Evolutionary conservation across 2,329 filamentous ascomycete genomes (phyloP).

Genomic region (Teratosphaeria pseudoeucalypti): DNA sequence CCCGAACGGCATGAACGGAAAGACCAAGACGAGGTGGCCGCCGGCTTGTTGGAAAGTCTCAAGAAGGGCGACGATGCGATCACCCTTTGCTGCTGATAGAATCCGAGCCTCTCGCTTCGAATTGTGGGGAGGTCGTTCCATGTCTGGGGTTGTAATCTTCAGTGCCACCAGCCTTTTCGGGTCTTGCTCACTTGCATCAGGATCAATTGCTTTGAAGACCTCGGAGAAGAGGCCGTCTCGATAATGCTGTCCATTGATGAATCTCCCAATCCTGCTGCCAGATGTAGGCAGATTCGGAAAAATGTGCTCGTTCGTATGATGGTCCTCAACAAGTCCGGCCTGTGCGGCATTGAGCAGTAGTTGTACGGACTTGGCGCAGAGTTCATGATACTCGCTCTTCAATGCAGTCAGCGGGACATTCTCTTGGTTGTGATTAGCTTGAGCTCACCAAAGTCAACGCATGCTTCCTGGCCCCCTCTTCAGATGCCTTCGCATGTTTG

Average conservation of each 20-base stretch:
- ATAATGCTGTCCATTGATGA: conserved; percentile 46
- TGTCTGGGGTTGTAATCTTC: conserved; percentile 72
- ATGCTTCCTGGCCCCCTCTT: conserved; percentile 52
- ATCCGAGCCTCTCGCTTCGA: conserved; percentile 70
- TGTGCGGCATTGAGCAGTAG: conserved; percentile 25
- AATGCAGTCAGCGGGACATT: conserved; percentile 12
- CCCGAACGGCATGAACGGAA: conserved; percentile 71
- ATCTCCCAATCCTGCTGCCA: conserved; percentile 42
- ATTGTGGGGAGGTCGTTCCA: conserved; percentile 70
- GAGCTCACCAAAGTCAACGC: conserved; percentile 47
- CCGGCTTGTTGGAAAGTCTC: conserved; percentile 61
- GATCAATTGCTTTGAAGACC: conserved; percentile 59
- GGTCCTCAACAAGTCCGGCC: conserved; percentile 13
- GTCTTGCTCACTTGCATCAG: conserved; percentile 11
- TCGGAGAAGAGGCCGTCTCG: conserved; percentile 67
- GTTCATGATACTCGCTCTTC: conserved; percentile 47
- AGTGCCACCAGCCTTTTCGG: conserved; percentile 49
- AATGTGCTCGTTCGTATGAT: conserved; percentile 19
- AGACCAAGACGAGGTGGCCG: conserved; percentile 65
- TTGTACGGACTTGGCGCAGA: conserved; percentile 26
- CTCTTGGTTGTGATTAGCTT: conserved; percentile 11
- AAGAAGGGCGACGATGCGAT: conserved; percentile 56
- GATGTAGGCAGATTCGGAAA: conserved; percentile 23
- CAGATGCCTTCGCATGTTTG: conserved; percentile 52
- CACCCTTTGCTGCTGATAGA: conserved; percentile 48